phyloP scores from a whole-genome alignment of 116 monocot genomes.

The Trichopus zeylanicus region DNA sequence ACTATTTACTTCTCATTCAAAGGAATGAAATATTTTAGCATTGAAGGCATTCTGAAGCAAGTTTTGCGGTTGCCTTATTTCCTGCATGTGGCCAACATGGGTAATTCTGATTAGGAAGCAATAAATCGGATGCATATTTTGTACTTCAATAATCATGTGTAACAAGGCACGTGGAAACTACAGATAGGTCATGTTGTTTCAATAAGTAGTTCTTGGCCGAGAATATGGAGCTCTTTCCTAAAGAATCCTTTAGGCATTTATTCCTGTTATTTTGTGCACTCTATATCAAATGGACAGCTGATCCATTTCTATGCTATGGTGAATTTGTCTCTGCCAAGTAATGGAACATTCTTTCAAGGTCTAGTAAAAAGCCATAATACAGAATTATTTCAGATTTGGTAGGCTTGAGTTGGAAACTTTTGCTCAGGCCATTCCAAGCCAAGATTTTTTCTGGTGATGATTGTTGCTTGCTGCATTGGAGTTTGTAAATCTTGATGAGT shows the following conservation, averaged over 20 bases:
- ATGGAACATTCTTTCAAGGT: background rate
- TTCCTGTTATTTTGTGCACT: background rate
- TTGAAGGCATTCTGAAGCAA: background rate
- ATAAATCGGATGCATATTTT: too few species aligned
- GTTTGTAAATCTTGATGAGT: too few species aligned
- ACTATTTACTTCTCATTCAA: background rate
- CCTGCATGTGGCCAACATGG: too few species aligned
- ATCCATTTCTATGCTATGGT: background rate
- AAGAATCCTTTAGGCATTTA: background rate
- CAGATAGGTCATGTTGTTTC: too few species aligned
- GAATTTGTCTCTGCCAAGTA: background rate
- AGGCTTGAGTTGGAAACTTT: background rate
- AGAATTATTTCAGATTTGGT: background rate
- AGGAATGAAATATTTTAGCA: conserved; percentile 2
- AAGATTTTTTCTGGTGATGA: too few species aligned
- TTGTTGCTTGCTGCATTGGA: too few species aligned
- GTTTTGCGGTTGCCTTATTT: background rate
- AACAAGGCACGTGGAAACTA: too few species aligned
- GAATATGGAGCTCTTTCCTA: background rate
- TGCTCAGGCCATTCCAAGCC: background rate
- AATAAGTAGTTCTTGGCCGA: background rate
- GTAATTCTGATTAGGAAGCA: too few species aligned
- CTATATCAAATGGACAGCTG: background rate
- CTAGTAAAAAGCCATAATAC: background rate
- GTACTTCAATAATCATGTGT: too few species aligned